A percentile compares a stretch with the other conserved stretches of the same genome.
phyloP scores from a whole-genome alignment of 2,329 filamentous ascomycete genomes.

The Pyricularia pennisetigena region DNA sequence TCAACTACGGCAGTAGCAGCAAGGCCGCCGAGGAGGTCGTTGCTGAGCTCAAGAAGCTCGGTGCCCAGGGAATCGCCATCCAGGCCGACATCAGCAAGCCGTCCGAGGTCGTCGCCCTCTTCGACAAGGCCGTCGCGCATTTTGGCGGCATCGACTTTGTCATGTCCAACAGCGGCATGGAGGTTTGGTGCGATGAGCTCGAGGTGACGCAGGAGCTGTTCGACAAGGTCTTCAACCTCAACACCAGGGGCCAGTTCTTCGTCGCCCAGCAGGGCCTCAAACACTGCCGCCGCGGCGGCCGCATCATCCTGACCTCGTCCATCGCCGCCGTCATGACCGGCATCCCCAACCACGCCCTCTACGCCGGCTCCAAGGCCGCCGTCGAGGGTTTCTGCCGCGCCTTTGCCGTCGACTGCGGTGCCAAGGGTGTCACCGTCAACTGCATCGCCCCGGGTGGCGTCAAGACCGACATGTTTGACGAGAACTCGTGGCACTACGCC shows the following conservation, averaged over 20 bases:
- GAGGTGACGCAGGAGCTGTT: slow-evolving; percentile 62
- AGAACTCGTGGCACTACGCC: slow-evolving; percentile 58
- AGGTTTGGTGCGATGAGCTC: slow-evolving; percentile 60
- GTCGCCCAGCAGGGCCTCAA: slow-evolving; percentile 67
- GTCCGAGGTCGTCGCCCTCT: slow-evolving; percentile 49
- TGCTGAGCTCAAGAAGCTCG: slow-evolving; percentile 41
- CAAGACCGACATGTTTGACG: slow-evolving; percentile 69
- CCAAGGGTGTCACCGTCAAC: slow-evolving; percentile 60
- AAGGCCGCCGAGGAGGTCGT: slow-evolving; percentile 48
- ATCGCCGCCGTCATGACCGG: slow-evolving; percentile 58
- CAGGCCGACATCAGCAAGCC: slow-evolving; percentile 57
- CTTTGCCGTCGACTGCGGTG: slow-evolving; percentile 62
- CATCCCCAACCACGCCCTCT: slow-evolving; percentile 60
- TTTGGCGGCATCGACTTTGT: slow-evolving; percentile 65
- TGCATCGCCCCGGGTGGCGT: slow-evolving; percentile 64
- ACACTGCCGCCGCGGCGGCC: slow-evolving; percentile 58
- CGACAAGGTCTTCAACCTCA: slow-evolving; percentile 63
- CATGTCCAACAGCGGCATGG: slow-evolving; percentile 63
- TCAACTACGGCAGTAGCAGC: slow-evolving; percentile 55
- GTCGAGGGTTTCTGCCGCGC: slow-evolving; percentile 64
- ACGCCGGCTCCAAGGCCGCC: slow-evolving; percentile 63
- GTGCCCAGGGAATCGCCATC: slow-evolving; percentile 46
- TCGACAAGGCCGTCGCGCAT: slow-evolving; percentile 53
- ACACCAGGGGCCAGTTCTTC: slow-evolving; percentile 66
- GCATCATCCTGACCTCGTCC: slow-evolving; percentile 63